Percentiles rank a stretch among this genome's conserved stretches.
Conservation (phyloP, 2,329 filamentous ascomycete species). For the Claviceps sp. region DNA sequence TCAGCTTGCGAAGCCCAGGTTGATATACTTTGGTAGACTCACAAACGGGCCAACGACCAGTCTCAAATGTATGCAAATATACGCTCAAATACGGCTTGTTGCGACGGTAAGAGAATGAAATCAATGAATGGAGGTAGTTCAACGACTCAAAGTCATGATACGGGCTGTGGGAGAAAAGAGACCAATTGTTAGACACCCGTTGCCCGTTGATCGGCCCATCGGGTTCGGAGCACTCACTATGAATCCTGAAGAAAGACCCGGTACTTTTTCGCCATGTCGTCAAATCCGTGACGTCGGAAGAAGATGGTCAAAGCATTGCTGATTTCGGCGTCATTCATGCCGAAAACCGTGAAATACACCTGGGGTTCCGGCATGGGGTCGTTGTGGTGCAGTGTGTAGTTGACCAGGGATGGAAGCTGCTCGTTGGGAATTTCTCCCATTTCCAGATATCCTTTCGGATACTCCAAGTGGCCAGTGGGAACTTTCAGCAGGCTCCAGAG, state of each 20-base stretch:
- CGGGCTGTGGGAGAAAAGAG: background rate
- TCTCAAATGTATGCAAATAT: conserved; percentile 1
- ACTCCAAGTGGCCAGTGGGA: background rate
- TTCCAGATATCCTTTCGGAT: background rate
- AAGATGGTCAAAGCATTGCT: background rate
- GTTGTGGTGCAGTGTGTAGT: background rate
- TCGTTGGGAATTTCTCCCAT: background rate
- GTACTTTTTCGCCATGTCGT: background rate
- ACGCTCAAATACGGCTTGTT: conserved; percentile 1
- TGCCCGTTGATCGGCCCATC: background rate
- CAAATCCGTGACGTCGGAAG: background rate
- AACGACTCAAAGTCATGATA: background rate
- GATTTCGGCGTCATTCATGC: background rate
- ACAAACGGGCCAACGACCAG: background rate
- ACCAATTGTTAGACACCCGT: background rate
- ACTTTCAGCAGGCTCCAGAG: background rate
- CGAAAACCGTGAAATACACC: conserved; percentile 1
- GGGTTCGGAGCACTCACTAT: background rate
- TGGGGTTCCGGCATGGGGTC: conserved; percentile 1
- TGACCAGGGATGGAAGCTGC: conserved; percentile 1
- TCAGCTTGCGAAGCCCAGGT: background rate
- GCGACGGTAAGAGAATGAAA: background rate
- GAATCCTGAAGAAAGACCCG: background rate
- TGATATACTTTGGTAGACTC: background rate
- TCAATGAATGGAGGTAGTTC: background rate